These are phyloP conservation scores for Rossbeevera mucosa DNA, from an alignment of 768 basidiomycete species.

Conservation along the genomic window DNA sequence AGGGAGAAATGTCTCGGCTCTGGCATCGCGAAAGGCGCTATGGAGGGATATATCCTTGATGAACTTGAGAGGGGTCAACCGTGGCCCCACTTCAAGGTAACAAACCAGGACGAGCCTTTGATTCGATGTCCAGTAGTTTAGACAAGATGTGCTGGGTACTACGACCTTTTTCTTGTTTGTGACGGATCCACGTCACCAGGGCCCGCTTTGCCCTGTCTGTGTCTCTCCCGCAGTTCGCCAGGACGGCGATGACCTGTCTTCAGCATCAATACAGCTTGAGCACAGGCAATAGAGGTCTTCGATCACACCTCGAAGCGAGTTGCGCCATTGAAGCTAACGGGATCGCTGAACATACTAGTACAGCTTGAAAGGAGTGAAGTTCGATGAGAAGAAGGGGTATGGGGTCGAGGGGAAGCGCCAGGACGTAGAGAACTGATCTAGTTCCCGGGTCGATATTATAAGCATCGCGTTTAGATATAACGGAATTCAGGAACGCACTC, in stretches of 20 bases:
- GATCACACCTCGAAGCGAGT: conserved; percentile 27
- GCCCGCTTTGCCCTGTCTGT: conserved; percentile 24
- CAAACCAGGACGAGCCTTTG: conserved; percentile 19
- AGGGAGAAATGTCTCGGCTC: conserved; percentile 27
- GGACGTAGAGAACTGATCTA: background rate
- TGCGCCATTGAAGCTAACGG: conserved; percentile 25
- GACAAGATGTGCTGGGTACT: conserved; percentile 28
- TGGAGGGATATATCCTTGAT: conserved; percentile 27
- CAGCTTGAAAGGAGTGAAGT: background rate
- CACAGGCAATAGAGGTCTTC: background rate
- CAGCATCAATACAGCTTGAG: background rate
- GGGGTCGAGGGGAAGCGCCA: conserved; percentile 3
- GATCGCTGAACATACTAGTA: conserved; percentile 20
- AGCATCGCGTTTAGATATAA: conserved; percentile 1
- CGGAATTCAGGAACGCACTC: conserved; percentile 16
- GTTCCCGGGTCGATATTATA: conserved; percentile 6
- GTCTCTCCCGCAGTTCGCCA: conserved; percentile 32
- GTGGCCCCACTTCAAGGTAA: background rate
- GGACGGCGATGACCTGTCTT: conserved; percentile 28
- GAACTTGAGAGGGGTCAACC: conserved; percentile 19
- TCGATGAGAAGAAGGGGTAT: background rate
- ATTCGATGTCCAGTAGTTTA: conserved; percentile 27
- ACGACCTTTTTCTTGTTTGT: conserved; percentile 28
- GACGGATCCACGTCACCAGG: conserved; percentile 28
- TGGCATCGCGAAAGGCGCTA: conserved; percentile 31